Evolutionary conservation across 169 alveolate species (phyloP).

Genomic region (Cryptosporidium meleagridis): DNA sequence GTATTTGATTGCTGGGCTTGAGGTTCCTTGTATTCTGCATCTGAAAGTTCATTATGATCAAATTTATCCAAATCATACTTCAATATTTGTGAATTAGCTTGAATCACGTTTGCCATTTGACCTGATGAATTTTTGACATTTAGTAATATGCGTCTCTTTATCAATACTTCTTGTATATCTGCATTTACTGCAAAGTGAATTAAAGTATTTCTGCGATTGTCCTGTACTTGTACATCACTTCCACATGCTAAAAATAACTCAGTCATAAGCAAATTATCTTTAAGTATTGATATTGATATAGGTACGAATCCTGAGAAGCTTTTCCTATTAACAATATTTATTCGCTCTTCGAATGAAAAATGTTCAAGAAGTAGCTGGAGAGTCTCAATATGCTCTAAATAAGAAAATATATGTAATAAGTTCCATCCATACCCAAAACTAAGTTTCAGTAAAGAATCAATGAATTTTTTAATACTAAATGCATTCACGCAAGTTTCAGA

Average conservation of each 20-base stretch:
- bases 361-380: constrained; percentile 39
- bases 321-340: constrained; percentile 2
- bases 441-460: constrained; percentile 6
- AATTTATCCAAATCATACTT: constrained; percentile 5
- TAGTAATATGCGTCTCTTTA: constrained; percentile 6
- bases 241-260: constrained; percentile 47
- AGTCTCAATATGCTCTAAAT: constrained; percentile 23
- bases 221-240: constrained; percentile 20
- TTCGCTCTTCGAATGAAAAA: constrained; percentile 26
- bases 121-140: constrained; percentile 49
- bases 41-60: constrained; percentile 2
- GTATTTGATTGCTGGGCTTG: constrained; percentile 1
- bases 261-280: constrained; percentile 10
- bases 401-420: constrained; percentile 4
- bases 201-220: constrained; percentile 68
- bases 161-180: constrained; percentile 44
- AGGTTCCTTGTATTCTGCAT: not conserved
- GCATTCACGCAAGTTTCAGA: not conserved
- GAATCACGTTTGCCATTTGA: constrained; percentile 29
- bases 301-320: constrained; percentile 48
- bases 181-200: constrained; percentile 19
- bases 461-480: constrained; percentile 1
- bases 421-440: constrained; percentile 66
- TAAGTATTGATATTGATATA: constrained; percentile 17
- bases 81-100: not conserved